Percentiles rank a stretch among this genome's conserved stretches.
Conservation (phyloP, 805 yeast species). For the Teunomyces tritomae region DNA sequence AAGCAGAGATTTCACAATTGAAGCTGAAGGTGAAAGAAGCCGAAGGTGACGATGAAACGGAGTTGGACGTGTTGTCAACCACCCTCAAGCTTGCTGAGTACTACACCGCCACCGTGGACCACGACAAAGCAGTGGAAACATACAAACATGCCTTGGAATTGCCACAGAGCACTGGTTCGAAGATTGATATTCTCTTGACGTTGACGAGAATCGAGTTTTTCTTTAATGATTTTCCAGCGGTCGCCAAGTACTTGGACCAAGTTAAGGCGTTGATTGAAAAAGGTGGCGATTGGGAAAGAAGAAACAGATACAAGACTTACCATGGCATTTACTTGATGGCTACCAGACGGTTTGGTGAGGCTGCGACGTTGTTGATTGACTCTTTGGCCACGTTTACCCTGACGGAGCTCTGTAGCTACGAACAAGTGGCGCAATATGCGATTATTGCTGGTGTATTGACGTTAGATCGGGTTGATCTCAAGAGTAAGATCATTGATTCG, state of each 20-base stretch:
- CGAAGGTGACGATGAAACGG: constrained; percentile 78
- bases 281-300: constrained; percentile 99
- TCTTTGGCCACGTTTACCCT: constrained; percentile 94
- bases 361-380: constrained; percentile 82
- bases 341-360: constrained; percentile 81
- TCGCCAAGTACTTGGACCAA: constrained; percentile 69
- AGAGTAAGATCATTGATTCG: constrained; percentile 81
- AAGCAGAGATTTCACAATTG: constrained; percentile 50
- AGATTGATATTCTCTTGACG: constrained; percentile 82
- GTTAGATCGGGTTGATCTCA: constrained; percentile 79
- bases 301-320: constrained; percentile 91
- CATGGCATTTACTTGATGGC: constrained; percentile 81
- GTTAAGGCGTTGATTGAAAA: constrained; percentile 78
- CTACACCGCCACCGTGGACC: constrained; percentile 83
- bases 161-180: constrained; percentile 84
- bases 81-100: constrained; percentile 84
- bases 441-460: constrained; percentile 84
- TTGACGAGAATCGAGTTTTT: constrained; percentile 88
- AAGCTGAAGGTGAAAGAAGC: constrained; percentile 52
- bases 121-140: constrained; percentile 61
- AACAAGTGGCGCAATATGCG: constrained; percentile 85
- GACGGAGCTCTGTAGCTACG: constrained; percentile 84
- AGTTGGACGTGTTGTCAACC: constrained; percentile 71
- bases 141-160: constrained; percentile 71
- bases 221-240: constrained; percentile 70